Base-by-base conservation (phyloP, 441 rosid genomes). In the Geranium incanum region DNA sequence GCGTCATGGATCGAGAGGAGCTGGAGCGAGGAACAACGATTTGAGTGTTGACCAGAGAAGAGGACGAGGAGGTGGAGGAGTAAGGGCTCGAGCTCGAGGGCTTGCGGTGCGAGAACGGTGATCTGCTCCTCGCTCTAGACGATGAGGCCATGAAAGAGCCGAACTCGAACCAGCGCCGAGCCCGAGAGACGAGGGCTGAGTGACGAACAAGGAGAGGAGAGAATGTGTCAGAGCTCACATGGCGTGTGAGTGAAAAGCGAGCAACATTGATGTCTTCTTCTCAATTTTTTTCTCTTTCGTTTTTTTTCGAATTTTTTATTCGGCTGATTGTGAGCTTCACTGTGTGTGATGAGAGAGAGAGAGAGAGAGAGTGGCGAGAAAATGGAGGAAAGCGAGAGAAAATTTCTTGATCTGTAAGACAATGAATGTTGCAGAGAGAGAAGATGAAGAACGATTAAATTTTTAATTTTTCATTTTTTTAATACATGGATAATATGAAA, bases 201-300 rank as follows among this genome's bases (percentile, higher is more conserved):
- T 41, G 66, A 43, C 69, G 71, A 71, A 57, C 76, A 59, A 48
- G 69, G 72, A 36, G 78, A 74, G 76, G 8, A 77, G 83, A 78
- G 90, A 83, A 79, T 78, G 85, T 84, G 92, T 86, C 93, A 89
- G 95, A 82, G 81, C 84, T 94, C 97, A 92, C 97, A 90, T 94
- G 97, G 88, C 81, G 72, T 71, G 79, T 75, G 72, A 72, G 78
- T 72, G 78, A 83, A 89, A 87, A 82, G 83, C 76, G 74, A 72
- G 67, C 19, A 67, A 55, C 87, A 86, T 79, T 66, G 43, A 15
- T 36, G 36, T 11, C 36, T 67, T 36, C 50, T 70, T 33, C 5
- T 16, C 66, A 11, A 16, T 1, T 0, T 0, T 18, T 67, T 64
- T 28, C 33, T 28, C 18, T 57, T 12, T 62, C 7, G 2, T 33